Evolutionary conservation across 306 rosid species (phyloP), one percentile per base, ranked within the genome.

Genomic region (Arachis stenosperma): DNA sequence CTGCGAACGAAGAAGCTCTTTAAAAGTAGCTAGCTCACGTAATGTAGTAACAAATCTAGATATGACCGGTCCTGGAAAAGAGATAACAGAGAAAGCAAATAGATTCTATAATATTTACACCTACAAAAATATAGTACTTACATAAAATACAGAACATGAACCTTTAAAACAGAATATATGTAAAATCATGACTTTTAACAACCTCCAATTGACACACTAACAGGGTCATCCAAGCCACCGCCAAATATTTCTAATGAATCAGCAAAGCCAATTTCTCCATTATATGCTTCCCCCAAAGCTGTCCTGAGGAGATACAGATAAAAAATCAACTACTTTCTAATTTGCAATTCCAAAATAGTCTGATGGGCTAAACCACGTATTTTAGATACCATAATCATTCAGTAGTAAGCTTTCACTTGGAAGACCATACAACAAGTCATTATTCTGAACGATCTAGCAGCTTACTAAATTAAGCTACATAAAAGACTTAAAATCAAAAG

Each of bases 121-220:
- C 8, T 44, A 55, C 0, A 2, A 67, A 65, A 62, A 54, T 39
- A 27, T 41, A 58, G 42, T 51, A 30, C 40, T 41, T 46, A 15
- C 3, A 47, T 73, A 69, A 37, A 68, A 12, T 43, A 12, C 47
- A 40, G 41, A 79, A 64, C 27, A 33, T 3, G 17, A 73, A 14
- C 57, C 65, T 58, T 44, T 52, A 76, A 71, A 42, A 39, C 46
- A 79, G 33, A 65, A 69, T 41, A 66, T 36, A 75, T 47, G 75
- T 17, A 46, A 78, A 53, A 51, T 4, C 5, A 80, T 36, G 67
- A 59, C 75, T 66, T 46, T 65, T 65, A 75, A 83, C 85, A 84
- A 93, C 99, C 99, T 94, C 99, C 99, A 51, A 94, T 82, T 29
- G 99, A 90, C 77, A 88, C 89, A 37, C 99, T 91, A 57, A 94